These are phyloP conservation scores for Kazachstania sp. DNA, from an alignment of 1,139 yeast genomes.

Conservation along the genomic window DNA sequence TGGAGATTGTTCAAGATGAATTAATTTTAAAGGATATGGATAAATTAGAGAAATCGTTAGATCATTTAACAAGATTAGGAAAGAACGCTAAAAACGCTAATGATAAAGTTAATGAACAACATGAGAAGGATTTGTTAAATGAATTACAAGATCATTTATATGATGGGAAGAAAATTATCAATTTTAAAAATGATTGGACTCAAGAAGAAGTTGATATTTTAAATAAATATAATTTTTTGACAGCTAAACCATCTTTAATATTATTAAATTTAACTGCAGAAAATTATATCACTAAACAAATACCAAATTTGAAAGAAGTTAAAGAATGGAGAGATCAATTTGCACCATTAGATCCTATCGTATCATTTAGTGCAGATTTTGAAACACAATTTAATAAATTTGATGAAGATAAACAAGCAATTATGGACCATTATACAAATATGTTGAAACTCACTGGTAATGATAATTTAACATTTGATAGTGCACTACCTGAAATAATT, in stretches of 20 bases:
- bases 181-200: constrained; percentile 41
- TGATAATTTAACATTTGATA: constrained; percentile 13
- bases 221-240: constrained; percentile 51
- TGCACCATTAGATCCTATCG: constrained; percentile 47
- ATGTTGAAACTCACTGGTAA: constrained; percentile 22
- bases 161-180: constrained; percentile 49
- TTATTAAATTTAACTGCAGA: constrained; percentile 50
- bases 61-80: constrained; percentile 34
- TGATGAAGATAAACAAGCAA: constrained; percentile 22
- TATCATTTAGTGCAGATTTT: constrained; percentile 52
- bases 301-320: constrained; percentile 41
- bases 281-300: constrained; percentile 40
- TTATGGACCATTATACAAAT: constrained; percentile 16
- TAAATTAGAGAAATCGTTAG: constrained; percentile 47
- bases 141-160: constrained; percentile 43
- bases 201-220: constrained; percentile 48
- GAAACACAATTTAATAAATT: constrained; percentile 39
- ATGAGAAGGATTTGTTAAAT: constrained; percentile 42
- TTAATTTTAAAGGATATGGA: constrained; percentile 65
- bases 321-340: constrained; percentile 45
- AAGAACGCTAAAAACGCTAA: constrained; percentile 33
- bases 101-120: constrained; percentile 33
- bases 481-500: constrained; percentile 42
- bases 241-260: constrained; percentile 63
- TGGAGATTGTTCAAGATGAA: constrained; percentile 63